Percentiles rank a stretch among this genome's conserved stretches.
These are phyloP conservation scores for Neoboletus magnificus DNA, from an alignment of 768 basidiomycete species.

Conservation along the genomic window DNA sequence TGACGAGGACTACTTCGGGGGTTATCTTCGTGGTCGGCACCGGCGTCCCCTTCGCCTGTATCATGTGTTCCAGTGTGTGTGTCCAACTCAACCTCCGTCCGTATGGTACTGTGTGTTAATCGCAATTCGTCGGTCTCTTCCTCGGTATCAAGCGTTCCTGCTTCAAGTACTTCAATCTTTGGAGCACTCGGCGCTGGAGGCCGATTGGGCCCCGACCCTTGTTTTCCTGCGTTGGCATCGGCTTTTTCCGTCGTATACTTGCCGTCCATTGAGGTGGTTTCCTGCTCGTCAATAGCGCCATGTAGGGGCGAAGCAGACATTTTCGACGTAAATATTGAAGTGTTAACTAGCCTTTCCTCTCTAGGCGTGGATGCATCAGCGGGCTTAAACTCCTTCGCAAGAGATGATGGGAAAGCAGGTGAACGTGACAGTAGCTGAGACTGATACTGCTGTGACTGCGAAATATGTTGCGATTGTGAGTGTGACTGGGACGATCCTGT, in stretches of 20 bases:
- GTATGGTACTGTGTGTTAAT: neutral
- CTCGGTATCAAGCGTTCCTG: constrained; percentile 6
- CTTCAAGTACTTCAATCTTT: constrained; percentile 9
- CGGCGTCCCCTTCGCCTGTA: neutral
- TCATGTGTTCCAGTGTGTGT: neutral
- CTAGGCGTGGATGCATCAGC: constrained; percentile 19
- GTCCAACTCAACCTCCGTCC: neutral
- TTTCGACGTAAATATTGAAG: neutral
- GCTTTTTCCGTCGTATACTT: neutral
- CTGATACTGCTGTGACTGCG: constrained; percentile 33
- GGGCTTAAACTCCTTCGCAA: constrained; percentile 22
- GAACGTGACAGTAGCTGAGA: constrained; percentile 5
- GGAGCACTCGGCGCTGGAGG: constrained; percentile 3
- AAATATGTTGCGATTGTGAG: constrained; percentile 25
- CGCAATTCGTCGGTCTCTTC: constrained; percentile 12
- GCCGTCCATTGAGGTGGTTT: neutral
- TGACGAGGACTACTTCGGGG: neutral
- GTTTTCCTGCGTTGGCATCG: neutral
- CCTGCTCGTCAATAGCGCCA: neutral
- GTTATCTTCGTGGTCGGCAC: neutral
- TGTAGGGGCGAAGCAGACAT: neutral
- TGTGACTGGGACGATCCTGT: constrained; percentile 33
- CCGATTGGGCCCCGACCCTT: neutral
- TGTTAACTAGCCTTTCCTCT: neutral
- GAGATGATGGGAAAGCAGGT: constrained; percentile 14